A percentile compares a stretch with the other conserved stretches of the same genome.
Evolutionary conservation across 2,329 filamentous ascomycete genomes (phyloP).

Genomic region (Neopestalotiopsis sp.): DNA sequence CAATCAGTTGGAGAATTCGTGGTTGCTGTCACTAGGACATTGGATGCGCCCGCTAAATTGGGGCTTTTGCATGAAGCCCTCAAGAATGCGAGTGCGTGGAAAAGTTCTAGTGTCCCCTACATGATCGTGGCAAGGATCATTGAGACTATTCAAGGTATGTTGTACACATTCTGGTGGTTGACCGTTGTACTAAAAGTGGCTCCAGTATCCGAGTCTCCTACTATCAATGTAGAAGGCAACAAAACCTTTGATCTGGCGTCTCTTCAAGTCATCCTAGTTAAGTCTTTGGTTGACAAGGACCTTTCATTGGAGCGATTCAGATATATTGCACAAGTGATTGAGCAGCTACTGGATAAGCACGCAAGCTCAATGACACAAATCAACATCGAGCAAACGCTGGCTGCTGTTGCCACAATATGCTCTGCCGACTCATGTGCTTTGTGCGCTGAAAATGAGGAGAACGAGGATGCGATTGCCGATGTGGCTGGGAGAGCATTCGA

Average conservation of each 20-base stretch:
- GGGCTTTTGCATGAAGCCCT: conserved; percentile 30
- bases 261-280: conserved; percentile 31
- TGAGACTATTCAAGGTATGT: conserved; percentile 19
- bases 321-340: conserved; percentile 31
- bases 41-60: conserved; percentile 23
- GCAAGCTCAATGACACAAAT: conserved; percentile 60
- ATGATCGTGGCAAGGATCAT: conserved; percentile 20
- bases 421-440: conserved; percentile 29
- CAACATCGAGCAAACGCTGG: conserved; percentile 61
- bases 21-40: conserved; percentile 32
- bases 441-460: conserved; percentile 27
- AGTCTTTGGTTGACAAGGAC: conserved; percentile 26
- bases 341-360: conserved; percentile 55
- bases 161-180: background rate
- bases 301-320: conserved; percentile 34
- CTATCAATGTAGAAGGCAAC: conserved; percentile 14
- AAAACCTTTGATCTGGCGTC: conserved; percentile 30
- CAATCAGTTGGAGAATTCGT: conserved; percentile 32
- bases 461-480: background rate
- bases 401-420: conserved; percentile 46
- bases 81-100: conserved; percentile 24
- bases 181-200: background rate
- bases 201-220: conserved; percentile 9
- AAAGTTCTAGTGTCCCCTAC: conserved; percentile 28
- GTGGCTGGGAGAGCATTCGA: conserved; percentile 46